phyloP scores from a whole-genome alignment of 2,329 filamentous ascomycete species.

The Aspergillus aculeatinus region DNA sequence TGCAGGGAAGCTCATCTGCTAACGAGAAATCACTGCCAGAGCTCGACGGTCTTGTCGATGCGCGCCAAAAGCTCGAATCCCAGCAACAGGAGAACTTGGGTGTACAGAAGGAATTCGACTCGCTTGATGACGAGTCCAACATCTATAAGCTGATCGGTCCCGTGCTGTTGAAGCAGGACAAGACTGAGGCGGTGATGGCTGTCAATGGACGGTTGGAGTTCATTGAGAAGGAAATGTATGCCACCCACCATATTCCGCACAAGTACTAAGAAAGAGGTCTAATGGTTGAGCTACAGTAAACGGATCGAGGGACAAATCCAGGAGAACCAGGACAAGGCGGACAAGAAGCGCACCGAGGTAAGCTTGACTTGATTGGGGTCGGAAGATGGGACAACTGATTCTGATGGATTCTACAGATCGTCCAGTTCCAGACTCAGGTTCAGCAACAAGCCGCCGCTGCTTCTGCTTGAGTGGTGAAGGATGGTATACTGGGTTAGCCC shows the following conservation, averaged over 20 bases:
- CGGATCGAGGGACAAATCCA: slow-evolving; percentile 66
- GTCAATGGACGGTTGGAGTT: slow-evolving; percentile 90
- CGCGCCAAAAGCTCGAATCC: slow-evolving; percentile 84
- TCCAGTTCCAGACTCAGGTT: slow-evolving; percentile 40
- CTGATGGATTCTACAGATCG: slow-evolving; percentile 32
- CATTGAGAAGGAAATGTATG: slow-evolving; percentile 90
- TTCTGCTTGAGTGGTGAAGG: slow-evolving; percentile 28
- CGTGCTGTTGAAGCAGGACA: slow-evolving; percentile 91
- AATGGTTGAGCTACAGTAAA: slow-evolving; percentile 47
- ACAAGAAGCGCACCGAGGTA: slow-evolving; percentile 66
- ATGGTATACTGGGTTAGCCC: background rate
- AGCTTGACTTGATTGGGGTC: slow-evolving; percentile 18
- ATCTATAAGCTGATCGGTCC: slow-evolving; percentile 97
- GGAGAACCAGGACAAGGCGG: slow-evolving; percentile 62
- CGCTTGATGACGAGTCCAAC: slow-evolving; percentile 74
- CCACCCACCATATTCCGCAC: slow-evolving; percentile 5
- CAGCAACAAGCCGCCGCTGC: slow-evolving; percentile 37
- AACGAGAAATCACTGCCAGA: slow-evolving; percentile 54
- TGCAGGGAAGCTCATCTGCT: background rate
- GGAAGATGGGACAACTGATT: background rate
- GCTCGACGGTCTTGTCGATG: slow-evolving; percentile 70
- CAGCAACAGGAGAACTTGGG: slow-evolving; percentile 90
- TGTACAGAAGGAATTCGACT: slow-evolving; percentile 86
- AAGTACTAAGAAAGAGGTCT: background rate
- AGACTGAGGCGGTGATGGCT: slow-evolving; percentile 81